Evolutionary conservation across 805 yeast genomes (phyloP).

Genomic region (Middelhovenomyces tepae): DNA sequence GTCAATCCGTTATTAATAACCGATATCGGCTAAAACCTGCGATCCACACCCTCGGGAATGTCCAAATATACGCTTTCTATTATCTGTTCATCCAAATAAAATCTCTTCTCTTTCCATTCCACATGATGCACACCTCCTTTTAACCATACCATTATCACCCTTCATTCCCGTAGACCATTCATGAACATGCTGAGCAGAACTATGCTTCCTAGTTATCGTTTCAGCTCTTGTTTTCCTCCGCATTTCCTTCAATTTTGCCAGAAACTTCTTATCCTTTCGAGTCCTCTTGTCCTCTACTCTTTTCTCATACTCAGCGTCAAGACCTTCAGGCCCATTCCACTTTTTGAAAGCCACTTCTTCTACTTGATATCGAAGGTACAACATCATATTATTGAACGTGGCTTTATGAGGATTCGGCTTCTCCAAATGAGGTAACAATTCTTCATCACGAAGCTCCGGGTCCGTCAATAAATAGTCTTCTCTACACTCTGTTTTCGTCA

Average conservation of each 20-base stretch:
- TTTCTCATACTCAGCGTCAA: conserved; percentile 88
- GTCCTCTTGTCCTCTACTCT: conserved; percentile 64
- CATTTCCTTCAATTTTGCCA: conserved; percentile 76
- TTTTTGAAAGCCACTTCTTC: conserved; percentile 87
- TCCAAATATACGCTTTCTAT: no score
- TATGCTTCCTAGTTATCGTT: conserved; percentile 55
- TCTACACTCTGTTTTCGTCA: conserved; percentile 92
- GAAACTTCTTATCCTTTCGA: conserved; percentile 71
- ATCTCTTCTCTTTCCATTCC: conserved; percentile 80
- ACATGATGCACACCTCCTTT: conserved; percentile 65
- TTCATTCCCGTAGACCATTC: conserved; percentile 32
- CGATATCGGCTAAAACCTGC: no score
- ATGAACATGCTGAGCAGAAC: conserved; percentile 50
- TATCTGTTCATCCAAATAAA: conserved; percentile 31
- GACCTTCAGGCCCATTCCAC: conserved; percentile 86
- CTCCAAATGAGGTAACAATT: conserved; percentile 64
- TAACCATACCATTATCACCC: conserved; percentile 38
- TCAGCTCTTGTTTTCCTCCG: conserved; percentile 88
- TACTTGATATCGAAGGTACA: conserved; percentile 83
- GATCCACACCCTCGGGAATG: no score
- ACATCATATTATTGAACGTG: conserved; percentile 85
- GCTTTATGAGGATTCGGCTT: conserved; percentile 92
- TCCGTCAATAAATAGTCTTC: conserved; percentile 91
- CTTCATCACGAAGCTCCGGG: conserved; percentile 72
- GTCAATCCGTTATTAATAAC: no score